Conservation (phyloP, 1,284 basidiomycete genomes). For the Trametes sp. region DNA sequence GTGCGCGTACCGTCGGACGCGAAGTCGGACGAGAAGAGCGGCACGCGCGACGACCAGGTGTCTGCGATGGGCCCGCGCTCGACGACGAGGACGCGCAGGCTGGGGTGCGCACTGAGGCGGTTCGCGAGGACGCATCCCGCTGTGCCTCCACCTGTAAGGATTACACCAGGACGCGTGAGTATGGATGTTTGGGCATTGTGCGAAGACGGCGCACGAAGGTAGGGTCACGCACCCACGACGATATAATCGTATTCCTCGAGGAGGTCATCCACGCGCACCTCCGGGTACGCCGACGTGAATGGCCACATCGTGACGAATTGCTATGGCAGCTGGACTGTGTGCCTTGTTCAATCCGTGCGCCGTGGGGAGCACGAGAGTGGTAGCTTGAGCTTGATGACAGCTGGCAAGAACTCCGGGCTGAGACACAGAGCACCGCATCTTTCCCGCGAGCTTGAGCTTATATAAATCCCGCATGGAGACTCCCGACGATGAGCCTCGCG, state of each 20-base stretch:
- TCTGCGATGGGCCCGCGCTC: constrained; percentile 45
- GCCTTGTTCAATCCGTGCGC: no score
- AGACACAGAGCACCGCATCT: no score
- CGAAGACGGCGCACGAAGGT: not conserved
- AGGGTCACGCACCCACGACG: constrained; percentile 32
- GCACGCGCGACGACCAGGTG: constrained; percentile 45
- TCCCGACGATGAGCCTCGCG: no score
- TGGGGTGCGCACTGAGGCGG: constrained; percentile 34
- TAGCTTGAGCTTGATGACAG: no score
- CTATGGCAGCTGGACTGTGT: no score
- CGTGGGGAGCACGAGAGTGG: no score
- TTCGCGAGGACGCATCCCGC: constrained; percentile 48
- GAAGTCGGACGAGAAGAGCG: constrained; percentile 43
- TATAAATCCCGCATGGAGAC: no score
- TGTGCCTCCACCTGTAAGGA: constrained; percentile 40
- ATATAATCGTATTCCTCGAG: constrained; percentile 36
- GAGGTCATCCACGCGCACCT: constrained; percentile 17
- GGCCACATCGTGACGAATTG: constrained; percentile 23
- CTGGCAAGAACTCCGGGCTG: no score
- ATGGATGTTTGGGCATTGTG: not conserved
- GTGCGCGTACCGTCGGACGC: constrained; percentile 37
- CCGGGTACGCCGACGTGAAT: constrained; percentile 22
- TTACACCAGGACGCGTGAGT: not conserved
- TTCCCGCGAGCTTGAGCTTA: no score
- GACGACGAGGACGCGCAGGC: constrained; percentile 44